A percentile compares a stretch with the other conserved stretches of the same genome.
Conservation (phyloP, 78 protist species). For the Isochrysis galbana region DNA sequence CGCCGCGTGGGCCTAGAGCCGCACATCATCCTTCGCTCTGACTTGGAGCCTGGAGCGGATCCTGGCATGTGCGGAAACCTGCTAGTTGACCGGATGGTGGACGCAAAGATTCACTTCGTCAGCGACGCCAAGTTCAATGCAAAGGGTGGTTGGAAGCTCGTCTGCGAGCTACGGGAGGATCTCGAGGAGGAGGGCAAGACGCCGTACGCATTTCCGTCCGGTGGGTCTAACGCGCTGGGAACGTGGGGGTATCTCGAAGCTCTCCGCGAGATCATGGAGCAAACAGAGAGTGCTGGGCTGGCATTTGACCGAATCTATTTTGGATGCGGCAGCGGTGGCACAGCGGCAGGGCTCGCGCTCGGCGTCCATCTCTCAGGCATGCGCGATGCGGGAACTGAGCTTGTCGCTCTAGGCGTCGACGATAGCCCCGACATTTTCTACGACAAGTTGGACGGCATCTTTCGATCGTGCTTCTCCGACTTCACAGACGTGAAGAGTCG, state of each 20-base stretch:
- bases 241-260: slow-evolving; percentile 40
- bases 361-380: not conserved
- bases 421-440: not conserved
- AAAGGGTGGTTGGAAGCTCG: not conserved
- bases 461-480: not conserved
- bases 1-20: slow-evolving; percentile 22
- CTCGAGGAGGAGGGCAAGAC: not conserved
- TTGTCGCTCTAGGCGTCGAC: not conserved
- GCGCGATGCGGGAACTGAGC: not conserved
- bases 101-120: not conserved
- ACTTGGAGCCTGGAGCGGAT: not conserved
- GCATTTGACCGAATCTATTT: not conserved
- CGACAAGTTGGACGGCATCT: not conserved
- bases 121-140: not conserved
- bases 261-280: slow-evolving; percentile 14
- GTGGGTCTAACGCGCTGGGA: slow-evolving; percentile 25
- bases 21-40: not conserved
- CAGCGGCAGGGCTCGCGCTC: slow-evolving; percentile 30
- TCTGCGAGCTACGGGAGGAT: not conserved
- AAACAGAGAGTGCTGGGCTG: not conserved
- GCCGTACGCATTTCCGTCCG: not conserved
- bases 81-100: not conserved
- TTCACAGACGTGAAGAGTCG: not conserved
- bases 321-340: slow-evolving; percentile 31
- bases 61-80: slow-evolving; percentile 11